Conservation (phyloP, 2,329 filamentous ascomycete species). For the Neofusicoccum parvum region DNA sequence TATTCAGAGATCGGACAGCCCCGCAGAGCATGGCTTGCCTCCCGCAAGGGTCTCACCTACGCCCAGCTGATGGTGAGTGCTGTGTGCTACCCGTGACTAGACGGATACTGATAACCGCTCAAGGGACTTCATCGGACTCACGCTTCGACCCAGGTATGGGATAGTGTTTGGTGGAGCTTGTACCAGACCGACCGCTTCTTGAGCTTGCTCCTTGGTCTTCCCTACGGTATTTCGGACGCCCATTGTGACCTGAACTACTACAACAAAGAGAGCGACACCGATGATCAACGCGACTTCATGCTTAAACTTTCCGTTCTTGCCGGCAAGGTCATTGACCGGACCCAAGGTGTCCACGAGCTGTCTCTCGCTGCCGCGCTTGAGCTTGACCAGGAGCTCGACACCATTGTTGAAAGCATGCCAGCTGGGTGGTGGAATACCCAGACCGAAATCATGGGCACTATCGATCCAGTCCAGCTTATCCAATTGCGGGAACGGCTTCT, state of each 20-base stretch:
- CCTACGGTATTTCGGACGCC: slow-evolving; percentile 45
- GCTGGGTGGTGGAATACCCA: slow-evolving; percentile 43
- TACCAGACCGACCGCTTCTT: slow-evolving; percentile 53
- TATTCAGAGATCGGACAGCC: slow-evolving; percentile 59
- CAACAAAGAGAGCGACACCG: slow-evolving; percentile 17
- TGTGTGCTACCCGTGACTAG: background rate
- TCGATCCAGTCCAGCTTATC: slow-evolving; percentile 35
- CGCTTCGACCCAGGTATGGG: slow-evolving; percentile 34
- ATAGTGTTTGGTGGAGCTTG: slow-evolving; percentile 44
- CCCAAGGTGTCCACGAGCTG: slow-evolving; percentile 39
- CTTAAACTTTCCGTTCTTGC: slow-evolving; percentile 42
- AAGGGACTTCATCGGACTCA: slow-evolving; percentile 44
- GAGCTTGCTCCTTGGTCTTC: slow-evolving; percentile 57
- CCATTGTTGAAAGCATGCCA: slow-evolving; percentile 40
- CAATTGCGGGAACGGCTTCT: slow-evolving; percentile 40
- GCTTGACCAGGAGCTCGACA: slow-evolving; percentile 47
- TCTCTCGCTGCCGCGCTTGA: slow-evolving; percentile 43
- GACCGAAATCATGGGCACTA: slow-evolving; percentile 30
- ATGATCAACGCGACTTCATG: slow-evolving; percentile 27
- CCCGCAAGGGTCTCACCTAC: slow-evolving; percentile 54
- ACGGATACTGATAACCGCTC: background rate
- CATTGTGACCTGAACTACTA: slow-evolving; percentile 37
- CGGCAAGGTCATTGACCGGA: slow-evolving; percentile 48
- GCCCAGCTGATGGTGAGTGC: slow-evolving; percentile 54
- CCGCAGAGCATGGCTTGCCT: slow-evolving; percentile 56